phyloP scores from a whole-genome alignment of 768 basidiomycete genomes.

The Termitomyces eurrhizus region DNA sequence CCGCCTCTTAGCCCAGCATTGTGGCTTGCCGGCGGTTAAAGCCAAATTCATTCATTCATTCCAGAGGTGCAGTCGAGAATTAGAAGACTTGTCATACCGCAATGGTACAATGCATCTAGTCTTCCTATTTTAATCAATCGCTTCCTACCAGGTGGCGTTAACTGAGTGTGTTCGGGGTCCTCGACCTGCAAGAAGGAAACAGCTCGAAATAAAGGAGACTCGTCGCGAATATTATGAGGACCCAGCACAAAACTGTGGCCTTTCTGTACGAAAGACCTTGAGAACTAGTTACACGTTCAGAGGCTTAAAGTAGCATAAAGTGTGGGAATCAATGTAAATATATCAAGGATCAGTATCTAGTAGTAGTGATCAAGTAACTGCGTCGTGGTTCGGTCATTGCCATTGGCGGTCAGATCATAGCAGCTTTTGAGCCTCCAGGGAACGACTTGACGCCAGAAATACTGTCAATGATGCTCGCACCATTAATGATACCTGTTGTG shows the following conservation, averaged over 20 bases:
- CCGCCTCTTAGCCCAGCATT: too few species aligned
- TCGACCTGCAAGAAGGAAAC: conserved; percentile 4
- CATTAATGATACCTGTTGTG: conserved; percentile 88
- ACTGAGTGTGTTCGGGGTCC: conserved; percentile 24
- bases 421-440: conserved; percentile 36
- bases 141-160: conserved; percentile 13
- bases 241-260: not conserved
- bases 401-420: conserved; percentile 30
- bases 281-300: conserved; percentile 23
- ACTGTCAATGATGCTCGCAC: conserved; percentile 66
- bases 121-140: conserved; percentile 10
- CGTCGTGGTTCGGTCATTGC: not conserved
- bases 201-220: conserved; percentile 39
- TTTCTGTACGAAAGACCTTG: not conserved
- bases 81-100: not conserved
- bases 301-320: conserved; percentile 21
- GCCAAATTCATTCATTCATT: too few species aligned
- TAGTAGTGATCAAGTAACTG: not conserved
- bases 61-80: conserved; percentile 1
- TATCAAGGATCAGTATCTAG: not conserved
- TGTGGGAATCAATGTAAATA: conserved; percentile 5
- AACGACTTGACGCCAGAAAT: conserved; percentile 43
- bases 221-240: conserved; percentile 38
- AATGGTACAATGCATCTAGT: conserved; percentile 9
- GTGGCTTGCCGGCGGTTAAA: too few species aligned